Evolutionary conservation across 2,329 filamentous ascomycete genomes (phyloP).

Genomic region (Eurotiales sp.): DNA sequence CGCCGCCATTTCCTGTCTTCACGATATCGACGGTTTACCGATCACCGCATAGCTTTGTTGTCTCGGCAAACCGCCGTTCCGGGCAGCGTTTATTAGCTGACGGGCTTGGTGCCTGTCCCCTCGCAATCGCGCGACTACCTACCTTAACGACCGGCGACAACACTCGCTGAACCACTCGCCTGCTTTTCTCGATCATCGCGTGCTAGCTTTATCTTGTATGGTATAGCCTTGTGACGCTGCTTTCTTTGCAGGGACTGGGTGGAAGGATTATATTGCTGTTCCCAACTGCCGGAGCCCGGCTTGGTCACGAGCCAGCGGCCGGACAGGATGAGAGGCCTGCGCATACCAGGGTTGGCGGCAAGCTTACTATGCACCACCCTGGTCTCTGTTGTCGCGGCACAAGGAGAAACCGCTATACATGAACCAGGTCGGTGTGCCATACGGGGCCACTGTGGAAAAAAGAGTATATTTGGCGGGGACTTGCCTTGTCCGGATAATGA

Average conservation of each 20-base stretch:
- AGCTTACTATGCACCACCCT: conserved; percentile 26
- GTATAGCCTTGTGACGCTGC: neutral
- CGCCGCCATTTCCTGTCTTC: too few species aligned
- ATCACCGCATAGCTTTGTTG: neutral
- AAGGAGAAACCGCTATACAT: conserved; percentile 55
- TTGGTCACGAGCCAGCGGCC: conserved; percentile 8
- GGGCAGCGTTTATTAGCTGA: neutral
- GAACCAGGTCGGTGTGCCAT: conserved; percentile 87
- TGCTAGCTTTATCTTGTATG: neutral
- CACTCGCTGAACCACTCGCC: neutral
- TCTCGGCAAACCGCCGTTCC: neutral
- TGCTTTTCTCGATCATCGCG: neutral
- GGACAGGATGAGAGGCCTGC: conserved; percentile 29
- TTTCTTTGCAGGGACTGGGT: neutral
- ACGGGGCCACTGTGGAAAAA: conserved; percentile 84
- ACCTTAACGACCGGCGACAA: neutral
- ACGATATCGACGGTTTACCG: too few species aligned
- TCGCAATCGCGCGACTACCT: neutral
- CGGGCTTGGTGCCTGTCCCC: neutral
- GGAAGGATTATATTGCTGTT: neutral
- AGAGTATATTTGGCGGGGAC: conserved; percentile 83
- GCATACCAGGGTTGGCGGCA: conserved; percentile 23
- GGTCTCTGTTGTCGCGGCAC: conserved; percentile 24
- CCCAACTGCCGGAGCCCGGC: neutral
- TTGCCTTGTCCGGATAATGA: conserved; percentile 92